Evolutionary conservation across 2,329 filamentous ascomycete species (phyloP).

Genomic region (Colletotrichum endophyticum): DNA sequence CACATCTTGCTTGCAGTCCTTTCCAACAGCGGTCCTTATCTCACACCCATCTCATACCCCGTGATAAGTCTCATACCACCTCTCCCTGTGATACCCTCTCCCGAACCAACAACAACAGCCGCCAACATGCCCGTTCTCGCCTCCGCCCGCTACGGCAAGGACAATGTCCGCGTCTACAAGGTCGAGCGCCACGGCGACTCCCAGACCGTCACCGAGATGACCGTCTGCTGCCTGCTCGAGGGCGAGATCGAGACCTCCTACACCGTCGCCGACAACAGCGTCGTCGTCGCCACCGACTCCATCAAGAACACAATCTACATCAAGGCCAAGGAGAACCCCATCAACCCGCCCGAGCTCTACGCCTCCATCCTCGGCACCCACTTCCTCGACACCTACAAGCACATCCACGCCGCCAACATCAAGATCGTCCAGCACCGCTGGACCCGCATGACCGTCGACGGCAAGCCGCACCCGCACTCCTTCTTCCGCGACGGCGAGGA

Average conservation of each 20-base stretch:
- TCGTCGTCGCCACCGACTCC: conserved; percentile 94
- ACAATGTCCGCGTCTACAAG: conserved; percentile 98
- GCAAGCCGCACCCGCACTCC: conserved; percentile 91
- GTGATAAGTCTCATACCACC: background rate
- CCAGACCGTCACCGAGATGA: conserved; percentile 94
- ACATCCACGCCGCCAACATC: conserved; percentile 86
- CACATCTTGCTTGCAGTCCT: background rate
- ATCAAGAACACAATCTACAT: conserved; percentile 99
- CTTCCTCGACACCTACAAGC: conserved; percentile 85
- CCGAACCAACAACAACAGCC: background rate
- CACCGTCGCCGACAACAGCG: conserved; percentile 91
- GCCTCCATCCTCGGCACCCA: conserved; percentile 84
- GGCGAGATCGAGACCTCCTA: conserved; percentile 91
- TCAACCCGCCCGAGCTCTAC: conserved; percentile 92
- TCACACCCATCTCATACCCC: background rate
- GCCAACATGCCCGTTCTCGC: conserved; percentile 56
- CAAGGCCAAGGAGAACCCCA: conserved; percentile 89
- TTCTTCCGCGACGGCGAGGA: conserved; percentile 92
- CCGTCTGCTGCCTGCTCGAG: conserved; percentile 89
- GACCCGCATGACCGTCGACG: conserved; percentile 87
- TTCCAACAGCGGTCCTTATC: background rate
- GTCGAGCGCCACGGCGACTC: conserved; percentile 80
- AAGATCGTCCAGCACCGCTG: conserved; percentile 86
- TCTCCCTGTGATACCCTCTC: background rate
- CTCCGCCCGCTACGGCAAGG: conserved; percentile 84